Evolutionary conservation across 768 basidiomycete genomes (phyloP), one percentile per base, ranked within the genome.

Genomic region (Tubosaeta sp.): DNA sequence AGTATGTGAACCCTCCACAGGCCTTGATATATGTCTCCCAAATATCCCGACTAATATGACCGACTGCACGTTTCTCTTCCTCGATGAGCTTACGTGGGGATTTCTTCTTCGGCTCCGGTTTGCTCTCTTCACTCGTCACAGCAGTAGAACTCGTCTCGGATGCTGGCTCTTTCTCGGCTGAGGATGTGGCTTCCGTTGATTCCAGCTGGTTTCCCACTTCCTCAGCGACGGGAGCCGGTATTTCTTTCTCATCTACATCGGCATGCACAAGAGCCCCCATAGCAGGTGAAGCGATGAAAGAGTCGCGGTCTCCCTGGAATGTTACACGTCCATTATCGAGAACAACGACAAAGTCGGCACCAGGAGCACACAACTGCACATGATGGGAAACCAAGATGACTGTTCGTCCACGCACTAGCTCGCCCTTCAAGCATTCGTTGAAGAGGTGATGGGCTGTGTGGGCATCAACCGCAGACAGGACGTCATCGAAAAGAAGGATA

Each of bases 331-430:
- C 80, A 48, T 74, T 72, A 33, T 92, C 89, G 27, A 93, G 75
- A 13, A 87, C 84, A 35, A 95, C 88, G 58, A 97, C 77, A 67
- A 91, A 94, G 25, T 71, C 73, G 2, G 95, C 91, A 29, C 82
- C 86, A 1, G 89, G 82, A 3, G 83, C 78, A 62, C 91, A 93
- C 5, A 98, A 77, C 62, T 93, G 88, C 32, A 97, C 88, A 63
- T 95, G 93, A 63, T 99, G 95, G 3, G 95, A 97, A 46, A 97
- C 93, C 22, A 98, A 76, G 42, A 97, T 76, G 45, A 95, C 72
- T 1, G 95, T 97, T 43, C 94, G 78, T 16, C 82, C 84, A n/a
- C 72, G 68, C 65, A 93, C 76, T 38, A 97, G 72, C 43, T 88
- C 84, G 8, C 95, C 93, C 56, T 79, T 76, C 19, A 98, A 73